Evolutionary conservation across 1,284 basidiomycete genomes (phyloP).

Genomic region (Puccinia hordei): DNA sequence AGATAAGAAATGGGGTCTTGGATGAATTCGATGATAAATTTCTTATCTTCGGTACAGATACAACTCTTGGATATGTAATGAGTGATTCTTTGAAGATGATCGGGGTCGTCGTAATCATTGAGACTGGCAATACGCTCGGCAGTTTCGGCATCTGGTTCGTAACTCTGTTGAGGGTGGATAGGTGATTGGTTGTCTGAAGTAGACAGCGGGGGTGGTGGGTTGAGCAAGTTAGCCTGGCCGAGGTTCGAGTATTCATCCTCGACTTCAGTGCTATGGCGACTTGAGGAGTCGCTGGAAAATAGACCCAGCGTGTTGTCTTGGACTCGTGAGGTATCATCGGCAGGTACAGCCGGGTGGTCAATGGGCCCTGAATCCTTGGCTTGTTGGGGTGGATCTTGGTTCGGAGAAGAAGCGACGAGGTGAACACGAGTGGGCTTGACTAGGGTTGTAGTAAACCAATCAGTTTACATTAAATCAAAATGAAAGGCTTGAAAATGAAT

Average conservation of each 20-base stretch:
- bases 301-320: neutral
- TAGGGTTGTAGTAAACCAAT: neutral
- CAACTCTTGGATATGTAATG: neutral
- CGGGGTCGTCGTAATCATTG: constrained; percentile 13
- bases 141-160: constrained; percentile 11
- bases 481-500: neutral
- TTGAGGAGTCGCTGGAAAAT: constrained; percentile 3
- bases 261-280: neutral
- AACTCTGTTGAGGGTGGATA: neutral
- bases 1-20: constrained; percentile 1
- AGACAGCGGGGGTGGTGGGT: neutral
- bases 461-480: neutral
- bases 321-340: neutral
- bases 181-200: neutral
- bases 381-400: neutral
- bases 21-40: constrained; percentile 1
- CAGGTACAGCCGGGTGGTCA: neutral
- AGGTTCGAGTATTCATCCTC: constrained; percentile 16
- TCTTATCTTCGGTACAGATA: neutral
- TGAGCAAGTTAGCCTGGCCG: neutral
- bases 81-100: neutral
- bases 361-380: neutral
- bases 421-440: neutral
- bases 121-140: constrained; percentile 21
- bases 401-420: neutral